Base-by-base conservation (phyloP, 2,329 filamentous ascomycete species). In the Hortaea werneckii region DNA sequence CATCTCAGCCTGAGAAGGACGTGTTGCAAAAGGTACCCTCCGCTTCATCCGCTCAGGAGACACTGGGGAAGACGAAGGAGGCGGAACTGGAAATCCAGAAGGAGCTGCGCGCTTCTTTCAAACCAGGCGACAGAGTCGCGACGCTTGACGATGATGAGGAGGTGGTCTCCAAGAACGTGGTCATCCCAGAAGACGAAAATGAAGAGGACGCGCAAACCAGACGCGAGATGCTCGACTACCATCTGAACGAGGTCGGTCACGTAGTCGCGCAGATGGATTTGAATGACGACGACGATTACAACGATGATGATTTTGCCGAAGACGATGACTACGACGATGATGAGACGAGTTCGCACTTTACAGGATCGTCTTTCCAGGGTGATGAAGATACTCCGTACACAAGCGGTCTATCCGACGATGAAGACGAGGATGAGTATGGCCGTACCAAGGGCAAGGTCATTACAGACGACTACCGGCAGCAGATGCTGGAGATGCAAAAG, bases 191-290 rank as follows among this genome's bases (percentile, higher is more conserved):
- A 1, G 76, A 85, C 43, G 92, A 98, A 57, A 79, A 83, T 0
- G 72, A 77, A 9, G 88, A 94, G 53, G 90, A 95, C 51, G 85
- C 87, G 4, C 76, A 76, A 29, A 66, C 95, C 26, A 82, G 92
- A 5, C 79, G 82, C 47, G 82, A 95, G 59, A 96, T 98, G 89
- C 74, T 96, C 6, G 77, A 85, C 51, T 98, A 96, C 61, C 83
- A 86, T 50, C 71, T 95, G 65, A 82, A 83, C 39, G 90, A 96
- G 64, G 82, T 98, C 47, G 87, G 88, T 4, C 80, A 87, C 34
- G 85, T 98, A 2, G 92, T 98, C 11, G 92, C 92, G 11, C 88
- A 96, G 66, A 76, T 98, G 40, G 79, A 94, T 47, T 66, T 96
- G 1, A 87, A 94, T 51, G 82, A 89, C 49, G 72, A 72, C 12